Conservation (phyloP, 257 asterid species). For the Solanum medicagineum region DNA sequence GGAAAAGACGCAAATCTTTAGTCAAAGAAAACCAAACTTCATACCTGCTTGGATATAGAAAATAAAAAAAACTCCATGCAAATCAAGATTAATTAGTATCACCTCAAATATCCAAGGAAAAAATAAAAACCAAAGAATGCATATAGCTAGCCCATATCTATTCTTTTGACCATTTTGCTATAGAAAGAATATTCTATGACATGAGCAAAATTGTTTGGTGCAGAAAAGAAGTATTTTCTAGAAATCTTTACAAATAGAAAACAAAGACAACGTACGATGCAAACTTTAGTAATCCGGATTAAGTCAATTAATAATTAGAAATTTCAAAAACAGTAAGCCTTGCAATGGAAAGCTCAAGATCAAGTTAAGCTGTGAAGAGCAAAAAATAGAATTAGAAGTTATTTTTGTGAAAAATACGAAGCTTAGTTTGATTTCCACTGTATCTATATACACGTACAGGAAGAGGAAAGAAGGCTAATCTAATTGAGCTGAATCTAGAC, state of each 20-base stretch:
- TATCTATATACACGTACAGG: too few relatives aligned
- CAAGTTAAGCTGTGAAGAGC: too few relatives aligned
- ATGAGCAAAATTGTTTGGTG: not conserved
- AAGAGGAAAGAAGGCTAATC: too few relatives aligned
- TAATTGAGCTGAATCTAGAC: too few relatives aligned
- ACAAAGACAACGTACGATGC: not conserved
- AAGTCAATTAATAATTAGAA: not conserved
- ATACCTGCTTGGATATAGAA: not conserved
- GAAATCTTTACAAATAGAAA: not conserved
- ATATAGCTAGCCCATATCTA: not conserved
- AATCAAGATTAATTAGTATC: not conserved
- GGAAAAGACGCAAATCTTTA: not conserved
- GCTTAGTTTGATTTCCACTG: too few relatives aligned
- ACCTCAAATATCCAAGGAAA: not conserved
- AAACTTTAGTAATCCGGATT: not conserved
- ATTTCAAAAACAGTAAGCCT: too few relatives aligned
- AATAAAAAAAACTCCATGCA: not conserved
- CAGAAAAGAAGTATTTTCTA: not conserved
- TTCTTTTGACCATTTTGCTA: not conserved
- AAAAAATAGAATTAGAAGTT: too few relatives aligned
- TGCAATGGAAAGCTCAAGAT: too few relatives aligned
- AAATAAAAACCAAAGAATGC: not conserved
- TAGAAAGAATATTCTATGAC: not conserved
- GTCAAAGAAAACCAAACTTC: not conserved
- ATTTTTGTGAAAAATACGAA: too few relatives aligned